Percentiles rank a stretch among this genome's conserved stretches.
Evolutionary conservation across 371 early-diverging fungal genomes (phyloP).

Genomic region (Batrachochytrium dendrobatidis): DNA sequence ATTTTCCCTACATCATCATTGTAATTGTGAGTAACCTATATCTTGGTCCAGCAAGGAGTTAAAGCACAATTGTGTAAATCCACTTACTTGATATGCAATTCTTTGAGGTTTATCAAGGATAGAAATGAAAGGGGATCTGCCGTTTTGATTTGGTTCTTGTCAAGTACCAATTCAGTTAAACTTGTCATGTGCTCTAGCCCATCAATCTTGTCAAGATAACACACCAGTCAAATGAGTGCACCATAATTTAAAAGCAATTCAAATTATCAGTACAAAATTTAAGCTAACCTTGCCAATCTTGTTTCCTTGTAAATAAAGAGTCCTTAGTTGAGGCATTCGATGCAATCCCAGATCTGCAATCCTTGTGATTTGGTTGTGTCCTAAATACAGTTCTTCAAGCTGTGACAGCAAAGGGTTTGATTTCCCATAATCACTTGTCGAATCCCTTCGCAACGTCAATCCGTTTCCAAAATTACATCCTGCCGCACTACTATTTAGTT

Average conservation of each 20-base stretch:
- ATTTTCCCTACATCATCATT: slow-evolving; percentile 34
- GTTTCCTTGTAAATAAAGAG: slow-evolving; percentile 41
- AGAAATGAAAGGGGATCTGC: slow-evolving; percentile 40
- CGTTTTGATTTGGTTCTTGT: slow-evolving; percentile 45
- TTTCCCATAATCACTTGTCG: slow-evolving; percentile 8
- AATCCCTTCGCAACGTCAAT: too few species aligned
- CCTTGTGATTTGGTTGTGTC: slow-evolving; percentile 32
- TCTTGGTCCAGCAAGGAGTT: neutral
- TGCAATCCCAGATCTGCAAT: slow-evolving; percentile 42
- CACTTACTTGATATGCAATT: slow-evolving; percentile 43
- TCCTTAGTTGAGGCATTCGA: slow-evolving; percentile 33
- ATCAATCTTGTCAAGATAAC: slow-evolving; percentile 33
- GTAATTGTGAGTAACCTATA: neutral
- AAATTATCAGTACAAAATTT: neutral
- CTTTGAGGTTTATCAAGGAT: slow-evolving; percentile 36
- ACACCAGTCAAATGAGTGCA: neutral
- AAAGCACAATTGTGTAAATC: neutral
- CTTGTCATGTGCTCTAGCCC: slow-evolving; percentile 44
- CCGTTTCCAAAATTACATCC: slow-evolving; percentile 1
- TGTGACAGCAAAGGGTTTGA: slow-evolving; percentile 25
- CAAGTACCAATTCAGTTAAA: slow-evolving; percentile 41
- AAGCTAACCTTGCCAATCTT: slow-evolving; percentile 33
- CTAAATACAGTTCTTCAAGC: slow-evolving; percentile 45
- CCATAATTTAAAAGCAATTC: neutral
- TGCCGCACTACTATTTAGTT: neutral